phyloP scores from a whole-genome alignment of 2,329 filamentous ascomycete genomes.

The Pseudopyricularia javanii region DNA sequence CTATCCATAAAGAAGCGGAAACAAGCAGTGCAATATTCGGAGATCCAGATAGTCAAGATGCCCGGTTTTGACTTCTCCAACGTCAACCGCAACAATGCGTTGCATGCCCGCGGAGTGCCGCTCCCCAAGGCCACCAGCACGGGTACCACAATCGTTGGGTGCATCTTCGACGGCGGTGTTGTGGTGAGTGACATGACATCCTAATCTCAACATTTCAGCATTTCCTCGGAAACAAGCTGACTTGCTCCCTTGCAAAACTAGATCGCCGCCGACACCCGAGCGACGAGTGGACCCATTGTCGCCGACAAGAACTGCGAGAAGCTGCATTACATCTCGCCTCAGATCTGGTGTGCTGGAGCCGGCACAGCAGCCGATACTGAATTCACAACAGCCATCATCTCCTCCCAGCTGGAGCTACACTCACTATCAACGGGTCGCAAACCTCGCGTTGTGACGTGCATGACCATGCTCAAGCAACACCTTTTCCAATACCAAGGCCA shows the following conservation, averaged over 20 bases:
- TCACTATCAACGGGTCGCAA: conserved; percentile 91
- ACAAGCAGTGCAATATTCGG: background rate
- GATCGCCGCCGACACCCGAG: conserved; percentile 97
- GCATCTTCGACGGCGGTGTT: conserved; percentile 90
- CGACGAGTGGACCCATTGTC: conserved; percentile 93
- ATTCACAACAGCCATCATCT: conserved; percentile 97
- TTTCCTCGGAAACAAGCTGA: background rate
- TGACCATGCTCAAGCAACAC: conserved; percentile 99
- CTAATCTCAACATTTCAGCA: no score
- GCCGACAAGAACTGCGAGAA: conserved; percentile 99
- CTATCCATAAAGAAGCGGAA: background rate
- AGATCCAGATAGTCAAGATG: conserved; percentile 44
- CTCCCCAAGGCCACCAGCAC: conserved; percentile 97
- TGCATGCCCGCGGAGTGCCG: conserved; percentile 87
- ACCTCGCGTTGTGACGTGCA: conserved; percentile 94
- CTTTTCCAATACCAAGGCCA: conserved; percentile 97
- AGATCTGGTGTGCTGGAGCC: conserved; percentile 98
- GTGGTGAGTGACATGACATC: conserved; percentile 48
- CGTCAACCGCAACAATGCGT: conserved; percentile 96
- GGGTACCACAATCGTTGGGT: conserved; percentile 96
- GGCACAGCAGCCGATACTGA: conserved; percentile 97
- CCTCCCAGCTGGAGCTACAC: conserved; percentile 96
- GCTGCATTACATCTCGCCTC: conserved; percentile 94
- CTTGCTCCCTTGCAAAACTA: conserved; percentile 19
- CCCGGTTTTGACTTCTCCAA: conserved; percentile 99